phyloP scores from a whole-genome alignment of 345 rosid genomes.

The Psidium guajava region DNA sequence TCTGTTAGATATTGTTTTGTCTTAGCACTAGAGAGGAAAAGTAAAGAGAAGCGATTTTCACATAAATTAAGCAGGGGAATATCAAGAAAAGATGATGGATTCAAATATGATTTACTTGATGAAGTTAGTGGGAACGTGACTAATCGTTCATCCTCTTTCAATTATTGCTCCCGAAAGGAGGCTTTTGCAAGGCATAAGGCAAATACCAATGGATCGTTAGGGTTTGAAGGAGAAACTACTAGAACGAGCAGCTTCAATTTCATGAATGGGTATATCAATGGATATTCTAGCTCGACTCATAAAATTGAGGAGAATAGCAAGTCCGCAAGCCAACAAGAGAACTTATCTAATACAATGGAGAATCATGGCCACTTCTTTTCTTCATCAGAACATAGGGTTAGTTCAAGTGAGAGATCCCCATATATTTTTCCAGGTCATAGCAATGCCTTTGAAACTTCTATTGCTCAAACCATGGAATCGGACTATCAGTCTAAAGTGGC shows the following conservation, averaged over 20 bases:
- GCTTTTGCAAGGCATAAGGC: conserved; percentile 33
- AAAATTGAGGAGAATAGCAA: conserved; percentile 16
- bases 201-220: conserved; percentile 16
- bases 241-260: conserved; percentile 21
- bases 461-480: background rate
- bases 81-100: conserved; percentile 25
- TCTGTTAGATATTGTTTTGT: conserved; percentile 68
- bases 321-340: conserved; percentile 11
- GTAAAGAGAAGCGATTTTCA: conserved; percentile 21
- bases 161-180: conserved; percentile 15
- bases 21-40: conserved; percentile 31
- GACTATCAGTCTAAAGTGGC: background rate
- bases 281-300: conserved; percentile 14
- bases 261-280: conserved; percentile 16
- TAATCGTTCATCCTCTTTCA: conserved; percentile 8
- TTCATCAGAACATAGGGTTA: background rate
- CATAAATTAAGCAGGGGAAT: conserved; percentile 28
- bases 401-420: conserved; percentile 2
- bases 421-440: background rate
- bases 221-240: conserved; percentile 22
- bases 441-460: background rate
- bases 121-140: conserved; percentile 17
- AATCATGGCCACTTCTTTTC: background rate
- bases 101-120: conserved; percentile 16
- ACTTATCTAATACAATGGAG: conserved; percentile 13